These are phyloP conservation scores for Collybia nuda DNA, from an alignment of 768 basidiomycete genomes.

Conservation along the genomic window DNA sequence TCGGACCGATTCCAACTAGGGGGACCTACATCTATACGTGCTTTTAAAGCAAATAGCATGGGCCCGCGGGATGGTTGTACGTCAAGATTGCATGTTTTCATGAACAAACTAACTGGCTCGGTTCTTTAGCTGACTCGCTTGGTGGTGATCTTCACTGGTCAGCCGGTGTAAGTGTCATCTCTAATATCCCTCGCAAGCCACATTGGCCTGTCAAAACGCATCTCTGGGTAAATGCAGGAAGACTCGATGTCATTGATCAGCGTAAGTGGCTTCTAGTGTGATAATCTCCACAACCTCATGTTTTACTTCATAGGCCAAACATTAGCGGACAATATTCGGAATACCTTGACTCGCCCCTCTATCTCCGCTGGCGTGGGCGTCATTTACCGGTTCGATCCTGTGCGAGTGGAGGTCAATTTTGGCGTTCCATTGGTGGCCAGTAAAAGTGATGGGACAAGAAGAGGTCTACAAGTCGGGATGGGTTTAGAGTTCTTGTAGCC, in stretches of 20 bases:
- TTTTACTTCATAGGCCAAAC: conserved; percentile 27
- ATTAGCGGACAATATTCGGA: conserved; percentile 36
- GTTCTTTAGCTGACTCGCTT: conserved; percentile 68
- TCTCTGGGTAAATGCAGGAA: conserved; percentile 75
- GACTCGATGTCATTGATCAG: conserved; percentile 60
- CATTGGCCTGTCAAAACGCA: conserved; percentile 89
- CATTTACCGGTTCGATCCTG: conserved; percentile 79
- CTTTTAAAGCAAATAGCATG: conserved; percentile 73
- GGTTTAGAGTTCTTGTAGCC: conserved; percentile 75
- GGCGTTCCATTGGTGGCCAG: conserved; percentile 78
- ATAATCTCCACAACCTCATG: conserved; percentile 1
- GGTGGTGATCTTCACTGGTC: conserved; percentile 87
- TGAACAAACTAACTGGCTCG: conserved; percentile 1
- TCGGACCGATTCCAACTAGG: conserved; percentile 92
- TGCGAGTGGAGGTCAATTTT: conserved; percentile 87
- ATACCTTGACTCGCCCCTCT: conserved; percentile 54
- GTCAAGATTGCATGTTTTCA: conserved; percentile 17
- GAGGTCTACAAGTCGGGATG: conserved; percentile 80
- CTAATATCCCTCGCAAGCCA: conserved; percentile 66
- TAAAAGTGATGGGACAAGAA: conserved; percentile 62
- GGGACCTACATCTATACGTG: conserved; percentile 82
- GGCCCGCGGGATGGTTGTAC: conserved; percentile 76
- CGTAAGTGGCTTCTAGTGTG: conserved; percentile 35
- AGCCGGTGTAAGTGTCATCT: conserved; percentile 71
- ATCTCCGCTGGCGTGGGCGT: conserved; percentile 82